Conservation (phyloP, 768 basidiomycete genomes). For the Paxillus rubicundulus region DNA sequence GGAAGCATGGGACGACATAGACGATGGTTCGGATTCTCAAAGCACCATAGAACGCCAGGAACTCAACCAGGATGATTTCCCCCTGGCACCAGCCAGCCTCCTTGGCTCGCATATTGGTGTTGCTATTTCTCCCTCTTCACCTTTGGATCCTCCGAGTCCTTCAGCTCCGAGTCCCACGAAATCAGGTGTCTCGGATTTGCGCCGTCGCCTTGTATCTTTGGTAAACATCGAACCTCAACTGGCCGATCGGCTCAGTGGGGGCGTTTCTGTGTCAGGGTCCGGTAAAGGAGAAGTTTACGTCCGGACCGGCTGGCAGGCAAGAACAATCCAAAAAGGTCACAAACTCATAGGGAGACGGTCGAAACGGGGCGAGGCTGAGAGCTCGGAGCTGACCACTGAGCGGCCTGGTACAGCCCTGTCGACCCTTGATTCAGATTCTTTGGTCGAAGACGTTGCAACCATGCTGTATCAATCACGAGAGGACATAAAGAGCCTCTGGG, state of each 20-base stretch:
- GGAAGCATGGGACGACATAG: slow-evolving; percentile 58
- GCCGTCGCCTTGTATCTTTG: slow-evolving; percentile 58
- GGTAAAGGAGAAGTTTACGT: slow-evolving; percentile 75
- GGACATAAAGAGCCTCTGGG: slow-evolving; percentile 73
- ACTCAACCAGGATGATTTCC: slow-evolving; percentile 23
- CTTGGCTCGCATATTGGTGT: slow-evolving; percentile 6
- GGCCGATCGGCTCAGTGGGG: slow-evolving; percentile 72
- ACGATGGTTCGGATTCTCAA: slow-evolving; percentile 48
- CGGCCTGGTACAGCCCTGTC: slow-evolving; percentile 27
- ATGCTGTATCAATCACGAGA: slow-evolving; percentile 57
- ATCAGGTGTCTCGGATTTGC: slow-evolving; percentile 48
- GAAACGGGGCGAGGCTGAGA: slow-evolving; percentile 23
- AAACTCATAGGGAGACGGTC: slow-evolving; percentile 30
- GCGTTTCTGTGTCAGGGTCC: slow-evolving; percentile 69
- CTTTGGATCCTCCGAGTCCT: slow-evolving; percentile 12
- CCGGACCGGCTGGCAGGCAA: slow-evolving; percentile 78
- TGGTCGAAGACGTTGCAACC: slow-evolving; percentile 59
- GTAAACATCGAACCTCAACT: slow-evolving; percentile 60
- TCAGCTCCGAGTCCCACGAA: slow-evolving; percentile 18
- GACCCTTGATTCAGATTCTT: slow-evolving; percentile 45
- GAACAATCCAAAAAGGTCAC: slow-evolving; percentile 54
- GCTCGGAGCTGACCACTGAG: slow-evolving; percentile 28
- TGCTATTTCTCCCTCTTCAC: slow-evolving; percentile 8
- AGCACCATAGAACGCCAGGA: slow-evolving; percentile 33
- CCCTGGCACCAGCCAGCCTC: slow-evolving; percentile 13